Evolutionary conservation across 2,329 filamentous ascomycete species (phyloP).

Genomic region (Fusarium nelsonii): DNA sequence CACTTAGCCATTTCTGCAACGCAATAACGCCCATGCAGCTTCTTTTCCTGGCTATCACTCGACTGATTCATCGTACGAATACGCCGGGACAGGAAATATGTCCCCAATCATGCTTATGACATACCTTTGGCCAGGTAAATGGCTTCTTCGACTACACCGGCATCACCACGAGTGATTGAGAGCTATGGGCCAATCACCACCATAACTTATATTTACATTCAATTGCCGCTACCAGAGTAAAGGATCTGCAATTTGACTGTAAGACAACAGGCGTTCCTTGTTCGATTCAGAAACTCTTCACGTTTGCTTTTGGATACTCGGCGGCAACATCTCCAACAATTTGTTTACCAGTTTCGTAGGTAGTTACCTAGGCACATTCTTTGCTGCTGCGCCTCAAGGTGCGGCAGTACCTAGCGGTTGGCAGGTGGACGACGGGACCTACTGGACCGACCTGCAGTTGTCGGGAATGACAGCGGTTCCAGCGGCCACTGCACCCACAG

Average conservation of each 20-base stretch:
- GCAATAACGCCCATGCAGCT: not conserved
- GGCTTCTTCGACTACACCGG: constrained; percentile 24
- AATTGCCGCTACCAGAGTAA: constrained; percentile 9
- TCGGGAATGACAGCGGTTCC: not conserved
- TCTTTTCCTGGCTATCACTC: not conserved
- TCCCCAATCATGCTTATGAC: not conserved
- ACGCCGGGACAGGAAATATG: not conserved
- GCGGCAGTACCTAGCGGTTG: constrained; percentile 28
- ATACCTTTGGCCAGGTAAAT: not conserved
- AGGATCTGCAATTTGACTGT: not conserved
- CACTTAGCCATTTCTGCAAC: not conserved
- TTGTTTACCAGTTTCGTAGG: not conserved
- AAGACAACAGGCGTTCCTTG: not conserved
- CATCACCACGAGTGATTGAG: constrained; percentile 8
- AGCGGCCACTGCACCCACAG: not conserved
- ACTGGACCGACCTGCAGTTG: too few species aligned
- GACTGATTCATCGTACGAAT: constrained; percentile 6
- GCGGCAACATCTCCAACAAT: not conserved
- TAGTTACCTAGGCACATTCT: not conserved
- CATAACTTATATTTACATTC: not conserved
- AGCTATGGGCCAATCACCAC: constrained; percentile 25
- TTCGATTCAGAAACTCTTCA: not conserved
- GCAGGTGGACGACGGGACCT: constrained; percentile 34
- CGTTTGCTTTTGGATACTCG: constrained; percentile 15
- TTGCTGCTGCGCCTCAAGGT: constrained; percentile 24